phyloP scores from a whole-genome alignment of 2,329 filamentous ascomycete genomes.

The Penicillium sp. region DNA sequence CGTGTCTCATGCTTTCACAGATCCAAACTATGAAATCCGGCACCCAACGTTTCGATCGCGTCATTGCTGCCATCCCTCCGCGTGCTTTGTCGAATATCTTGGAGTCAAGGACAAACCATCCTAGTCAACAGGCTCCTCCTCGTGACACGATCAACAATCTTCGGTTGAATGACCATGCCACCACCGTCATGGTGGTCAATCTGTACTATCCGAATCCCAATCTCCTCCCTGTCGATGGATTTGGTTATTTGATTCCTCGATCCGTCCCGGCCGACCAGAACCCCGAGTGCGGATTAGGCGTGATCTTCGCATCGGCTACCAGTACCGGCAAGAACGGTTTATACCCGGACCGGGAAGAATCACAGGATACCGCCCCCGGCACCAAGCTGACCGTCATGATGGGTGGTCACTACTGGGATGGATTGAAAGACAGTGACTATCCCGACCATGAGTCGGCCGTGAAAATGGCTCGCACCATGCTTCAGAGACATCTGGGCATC shows the following conservation, averaged over 20 bases:
- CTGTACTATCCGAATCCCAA: slow-evolving; percentile 68
- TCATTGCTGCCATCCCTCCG: slow-evolving; percentile 32
- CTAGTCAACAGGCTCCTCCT: slow-evolving; percentile 6
- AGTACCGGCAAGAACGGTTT: slow-evolving; percentile 43
- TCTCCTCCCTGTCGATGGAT: slow-evolving; percentile 64
- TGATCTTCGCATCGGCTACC: slow-evolving; percentile 80
- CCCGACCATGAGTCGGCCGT: slow-evolving; percentile 64
- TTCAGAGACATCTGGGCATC: slow-evolving; percentile 71
- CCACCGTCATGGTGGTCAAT: slow-evolving; percentile 89
- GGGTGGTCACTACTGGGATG: slow-evolving; percentile 87
- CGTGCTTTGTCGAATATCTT: slow-evolving; percentile 27
- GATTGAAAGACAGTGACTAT: slow-evolving; percentile 48
- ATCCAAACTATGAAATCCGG: slow-evolving; percentile 12
- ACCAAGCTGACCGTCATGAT: slow-evolving; percentile 93
- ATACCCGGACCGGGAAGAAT: not conserved
- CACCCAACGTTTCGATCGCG: slow-evolving; percentile 23
- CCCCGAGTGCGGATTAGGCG: slow-evolving; percentile 76
- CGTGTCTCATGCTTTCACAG: slow-evolving; percentile 12
- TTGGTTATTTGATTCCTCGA: slow-evolving; percentile 87
- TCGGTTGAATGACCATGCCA: slow-evolving; percentile 51
- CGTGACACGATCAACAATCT: slow-evolving; percentile 22
- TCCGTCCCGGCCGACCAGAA: slow-evolving; percentile 66
- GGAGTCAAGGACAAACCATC: slow-evolving; percentile 5
- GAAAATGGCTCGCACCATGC: slow-evolving; percentile 62
- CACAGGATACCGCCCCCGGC: slow-evolving; percentile 51